Conservation (phyloP, 1,284 basidiomycete species). For the Grifola frondosa region DNA sequence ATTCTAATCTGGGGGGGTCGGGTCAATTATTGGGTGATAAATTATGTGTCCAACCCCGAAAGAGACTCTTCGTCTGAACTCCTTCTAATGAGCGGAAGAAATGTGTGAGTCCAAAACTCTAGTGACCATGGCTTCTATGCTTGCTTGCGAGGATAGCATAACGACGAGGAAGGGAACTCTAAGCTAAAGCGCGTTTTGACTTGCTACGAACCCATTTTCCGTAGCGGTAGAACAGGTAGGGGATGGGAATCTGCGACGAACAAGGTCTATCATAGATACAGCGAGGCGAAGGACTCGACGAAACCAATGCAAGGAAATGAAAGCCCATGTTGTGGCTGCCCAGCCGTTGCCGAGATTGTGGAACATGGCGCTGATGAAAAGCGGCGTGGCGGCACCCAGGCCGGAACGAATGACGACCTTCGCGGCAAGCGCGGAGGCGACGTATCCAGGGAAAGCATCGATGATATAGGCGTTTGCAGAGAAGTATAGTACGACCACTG, state of each 20-base stretch:
- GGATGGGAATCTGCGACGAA: constrained; percentile 8
- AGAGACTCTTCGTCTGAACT: background rate
- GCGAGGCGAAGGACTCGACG: no score
- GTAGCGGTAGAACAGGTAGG: constrained; percentile 12
- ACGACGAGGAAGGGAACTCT: background rate
- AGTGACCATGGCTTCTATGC: background rate
- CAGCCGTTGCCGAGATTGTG: constrained; percentile 37
- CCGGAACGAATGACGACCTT: constrained; percentile 45
- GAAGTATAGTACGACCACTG: constrained; percentile 43
- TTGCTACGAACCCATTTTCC: constrained; percentile 10
- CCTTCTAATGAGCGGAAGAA: background rate
- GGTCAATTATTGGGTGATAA: no score
- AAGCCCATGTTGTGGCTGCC: background rate
- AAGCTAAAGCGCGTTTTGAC: constrained; percentile 9
- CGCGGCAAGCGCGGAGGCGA: constrained; percentile 32
- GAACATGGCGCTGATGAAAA: constrained; percentile 41
- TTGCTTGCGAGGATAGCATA: background rate
- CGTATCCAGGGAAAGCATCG: constrained; percentile 41
- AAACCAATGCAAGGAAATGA: background rate
- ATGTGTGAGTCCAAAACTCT: background rate
- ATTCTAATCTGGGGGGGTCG: no score
- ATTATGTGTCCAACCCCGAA: background rate
- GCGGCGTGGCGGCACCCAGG: constrained; percentile 47
- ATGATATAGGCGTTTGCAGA: constrained; percentile 44
- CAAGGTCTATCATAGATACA: no score